Conservation (phyloP, 257 asterid species). For the Nicotiana noctiflora region DNA sequence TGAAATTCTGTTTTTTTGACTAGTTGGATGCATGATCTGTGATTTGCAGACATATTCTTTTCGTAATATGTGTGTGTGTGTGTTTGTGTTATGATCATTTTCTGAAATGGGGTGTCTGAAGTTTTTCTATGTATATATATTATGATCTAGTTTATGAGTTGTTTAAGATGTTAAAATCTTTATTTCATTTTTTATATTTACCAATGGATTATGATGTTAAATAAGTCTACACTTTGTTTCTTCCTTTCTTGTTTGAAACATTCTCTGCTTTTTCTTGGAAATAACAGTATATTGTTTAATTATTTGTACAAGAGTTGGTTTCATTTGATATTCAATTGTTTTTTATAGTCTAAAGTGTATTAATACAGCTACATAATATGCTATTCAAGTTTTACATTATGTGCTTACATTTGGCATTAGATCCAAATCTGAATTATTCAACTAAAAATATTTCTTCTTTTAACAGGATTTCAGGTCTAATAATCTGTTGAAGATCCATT, state of each 20-base stretch:
- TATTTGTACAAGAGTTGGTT: neutral
- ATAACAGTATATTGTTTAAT: neutral
- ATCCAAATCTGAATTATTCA: neutral
- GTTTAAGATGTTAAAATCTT: neutral
- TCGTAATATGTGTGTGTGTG: too few relatives aligned
- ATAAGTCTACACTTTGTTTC: neutral
- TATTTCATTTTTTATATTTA: neutral
- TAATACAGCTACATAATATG: neutral
- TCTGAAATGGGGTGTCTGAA: too few relatives aligned
- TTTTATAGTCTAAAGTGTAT: neutral
- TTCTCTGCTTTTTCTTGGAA: neutral
- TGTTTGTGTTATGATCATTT: too few relatives aligned
- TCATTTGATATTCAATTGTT: neutral
- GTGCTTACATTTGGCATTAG: neutral
- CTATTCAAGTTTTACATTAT: neutral
- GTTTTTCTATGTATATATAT: too few relatives aligned
- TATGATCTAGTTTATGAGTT: neutral
- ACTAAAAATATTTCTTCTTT: neutral
- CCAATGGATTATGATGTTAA: neutral
- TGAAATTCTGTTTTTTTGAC: too few relatives aligned
- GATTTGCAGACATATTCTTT: too few relatives aligned
- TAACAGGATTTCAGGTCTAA: slow-evolving; percentile 8
- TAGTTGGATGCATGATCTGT: too few relatives aligned
- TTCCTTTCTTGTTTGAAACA: neutral
- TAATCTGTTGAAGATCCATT: slow-evolving; percentile 4